These are phyloP conservation scores for Solanum neorickii DNA, from an alignment of 257 asterid genomes.

Conservation along the genomic window DNA sequence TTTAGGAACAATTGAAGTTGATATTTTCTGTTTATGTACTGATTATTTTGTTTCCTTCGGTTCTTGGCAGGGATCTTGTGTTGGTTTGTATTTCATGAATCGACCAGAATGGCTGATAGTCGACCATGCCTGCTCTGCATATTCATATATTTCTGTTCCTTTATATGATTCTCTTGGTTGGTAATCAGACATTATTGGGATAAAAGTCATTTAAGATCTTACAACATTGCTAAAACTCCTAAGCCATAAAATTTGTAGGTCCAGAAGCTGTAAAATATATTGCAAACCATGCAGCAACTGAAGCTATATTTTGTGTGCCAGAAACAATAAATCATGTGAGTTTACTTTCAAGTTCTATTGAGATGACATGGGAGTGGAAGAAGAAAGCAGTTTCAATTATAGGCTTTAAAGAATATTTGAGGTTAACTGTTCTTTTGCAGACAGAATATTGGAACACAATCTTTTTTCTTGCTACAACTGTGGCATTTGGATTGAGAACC, in stretches of 20 bases:
- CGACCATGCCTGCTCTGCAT: constrained; percentile 74
- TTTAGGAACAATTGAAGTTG: background rate
- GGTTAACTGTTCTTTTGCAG: background rate
- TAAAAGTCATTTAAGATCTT: background rate
- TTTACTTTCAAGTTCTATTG: background rate
- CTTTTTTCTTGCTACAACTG: background rate
- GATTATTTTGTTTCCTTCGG: background rate
- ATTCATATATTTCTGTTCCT: constrained; percentile 53
- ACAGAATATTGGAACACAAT: background rate
- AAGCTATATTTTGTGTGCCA: constrained; percentile 50
- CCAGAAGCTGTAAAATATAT: constrained; percentile 64
- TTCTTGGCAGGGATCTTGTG: constrained; percentile 43
- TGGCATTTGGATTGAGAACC: background rate
- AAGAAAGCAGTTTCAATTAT: background rate
- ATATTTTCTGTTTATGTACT: background rate
- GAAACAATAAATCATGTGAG: constrained; percentile 41
- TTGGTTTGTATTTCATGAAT: constrained; percentile 55
- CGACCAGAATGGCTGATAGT: constrained; percentile 65
- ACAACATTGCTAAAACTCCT: background rate
- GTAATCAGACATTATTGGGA: background rate
- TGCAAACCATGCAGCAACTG: constrained; percentile 47
- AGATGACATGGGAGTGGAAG: background rate
- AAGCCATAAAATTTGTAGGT: constrained; percentile 28
- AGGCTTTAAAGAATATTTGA: background rate
- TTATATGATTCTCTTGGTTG: constrained; percentile 66